Percentiles rank a stretch among this genome's conserved stretches.
phyloP scores from a whole-genome alignment of 139 green algal genomes.

The Chlorella sp. region DNA sequence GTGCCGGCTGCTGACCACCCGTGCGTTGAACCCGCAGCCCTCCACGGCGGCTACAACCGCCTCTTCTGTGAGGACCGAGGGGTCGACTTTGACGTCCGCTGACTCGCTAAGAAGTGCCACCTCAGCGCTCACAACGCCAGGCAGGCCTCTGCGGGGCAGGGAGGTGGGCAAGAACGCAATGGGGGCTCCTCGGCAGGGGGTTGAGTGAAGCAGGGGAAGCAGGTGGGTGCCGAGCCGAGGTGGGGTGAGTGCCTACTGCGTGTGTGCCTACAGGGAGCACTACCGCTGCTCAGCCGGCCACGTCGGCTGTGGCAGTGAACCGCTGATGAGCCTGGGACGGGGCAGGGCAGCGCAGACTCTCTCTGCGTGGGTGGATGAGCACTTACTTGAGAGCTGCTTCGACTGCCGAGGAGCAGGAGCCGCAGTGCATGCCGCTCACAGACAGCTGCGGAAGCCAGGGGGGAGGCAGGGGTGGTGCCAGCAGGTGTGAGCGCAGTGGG shows the following conservation, averaged over 20 bases:
- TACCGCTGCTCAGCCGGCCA: too few relatives aligned
- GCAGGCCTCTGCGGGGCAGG: constrained; percentile 54
- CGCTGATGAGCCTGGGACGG: too few relatives aligned
- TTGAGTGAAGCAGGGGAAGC: too few relatives aligned
- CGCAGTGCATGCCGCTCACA: constrained; percentile 89
- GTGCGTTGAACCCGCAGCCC: constrained; percentile 82
- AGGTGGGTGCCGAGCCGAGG: too few relatives aligned
- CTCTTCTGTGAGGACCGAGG: not conserved
- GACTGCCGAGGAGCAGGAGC: constrained; percentile 82
- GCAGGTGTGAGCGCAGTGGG: not conserved
- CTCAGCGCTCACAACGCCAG: constrained; percentile 66
- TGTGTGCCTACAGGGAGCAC: too few relatives aligned
- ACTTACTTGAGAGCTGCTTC: constrained; percentile 73
- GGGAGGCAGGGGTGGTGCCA: not conserved
- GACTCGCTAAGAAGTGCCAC: constrained; percentile 80
- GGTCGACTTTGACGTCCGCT: constrained; percentile 63
- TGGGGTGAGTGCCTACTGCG: too few relatives aligned
- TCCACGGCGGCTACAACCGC: constrained; percentile 71
- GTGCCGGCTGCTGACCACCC: constrained; percentile 45
- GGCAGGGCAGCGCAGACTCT: too few relatives aligned
- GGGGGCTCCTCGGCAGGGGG: not conserved
- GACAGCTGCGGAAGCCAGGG: constrained; percentile 61
- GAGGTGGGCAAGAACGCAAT: too few relatives aligned
- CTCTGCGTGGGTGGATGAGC: too few relatives aligned
- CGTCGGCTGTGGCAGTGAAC: too few relatives aligned